Evolutionary conservation across 768 basidiomycete genomes (phyloP).

Genomic region (Leccinum variicolor): DNA sequence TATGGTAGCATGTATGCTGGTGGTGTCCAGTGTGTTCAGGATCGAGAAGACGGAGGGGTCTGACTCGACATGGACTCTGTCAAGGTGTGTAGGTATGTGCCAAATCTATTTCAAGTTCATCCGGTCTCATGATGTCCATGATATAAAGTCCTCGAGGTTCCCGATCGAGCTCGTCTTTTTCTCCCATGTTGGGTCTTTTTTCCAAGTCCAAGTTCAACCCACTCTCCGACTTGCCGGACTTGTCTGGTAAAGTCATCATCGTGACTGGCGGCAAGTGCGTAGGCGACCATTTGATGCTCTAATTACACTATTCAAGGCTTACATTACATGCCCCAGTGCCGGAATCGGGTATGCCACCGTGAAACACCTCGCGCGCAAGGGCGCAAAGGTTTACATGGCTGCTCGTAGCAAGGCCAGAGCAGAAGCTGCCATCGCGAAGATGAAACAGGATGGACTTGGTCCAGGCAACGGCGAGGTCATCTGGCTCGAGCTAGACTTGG

Average conservation of each 20-base stretch:
- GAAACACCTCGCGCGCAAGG: slow-evolving; percentile 46
- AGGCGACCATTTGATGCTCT: no score
- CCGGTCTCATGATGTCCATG: no score
- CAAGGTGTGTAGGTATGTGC: no score
- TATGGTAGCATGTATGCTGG: no score
- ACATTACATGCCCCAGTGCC: slow-evolving; percentile 24
- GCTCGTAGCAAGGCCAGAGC: slow-evolving; percentile 47
- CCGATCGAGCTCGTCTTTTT: neutral
- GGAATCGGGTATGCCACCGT: slow-evolving; percentile 53
- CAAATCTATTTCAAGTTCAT: no score
- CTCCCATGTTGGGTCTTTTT: slow-evolving; percentile 18
- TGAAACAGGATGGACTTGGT: slow-evolving; percentile 42
- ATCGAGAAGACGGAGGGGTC: no score
- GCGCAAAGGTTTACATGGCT: slow-evolving; percentile 60
- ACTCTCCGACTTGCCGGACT: slow-evolving; percentile 34
- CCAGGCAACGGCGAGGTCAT: slow-evolving; percentile 45
- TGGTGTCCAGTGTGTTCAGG: no score
- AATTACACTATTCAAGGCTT: neutral
- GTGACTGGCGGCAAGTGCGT: slow-evolving; percentile 57
- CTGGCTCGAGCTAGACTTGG: slow-evolving; percentile 52
- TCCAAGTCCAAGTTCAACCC: slow-evolving; percentile 32
- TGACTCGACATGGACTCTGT: no score
- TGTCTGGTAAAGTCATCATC: slow-evolving; percentile 41
- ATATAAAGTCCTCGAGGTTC: no score
- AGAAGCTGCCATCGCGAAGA: slow-evolving; percentile 42